Conservation (phyloP, 257 asterid species). For the Solanum appendiculatum region DNA sequence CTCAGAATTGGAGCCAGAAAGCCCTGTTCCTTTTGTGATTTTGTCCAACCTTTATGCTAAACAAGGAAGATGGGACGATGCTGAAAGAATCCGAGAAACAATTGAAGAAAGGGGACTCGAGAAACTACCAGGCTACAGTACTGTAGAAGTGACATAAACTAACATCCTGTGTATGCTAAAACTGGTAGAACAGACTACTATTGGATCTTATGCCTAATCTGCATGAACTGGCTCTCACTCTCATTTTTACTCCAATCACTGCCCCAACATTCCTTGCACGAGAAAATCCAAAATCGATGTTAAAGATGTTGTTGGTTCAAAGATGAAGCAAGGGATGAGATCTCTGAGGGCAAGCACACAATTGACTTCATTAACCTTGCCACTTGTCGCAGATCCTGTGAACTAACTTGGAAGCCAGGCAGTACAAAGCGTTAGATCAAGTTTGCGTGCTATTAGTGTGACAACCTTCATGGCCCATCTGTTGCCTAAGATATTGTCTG, state of each 20-base stretch:
- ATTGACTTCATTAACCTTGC: constrained; percentile 18
- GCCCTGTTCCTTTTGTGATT: constrained; percentile 64
- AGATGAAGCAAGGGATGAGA: constrained; percentile 63
- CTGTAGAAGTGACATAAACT: constrained; percentile 30
- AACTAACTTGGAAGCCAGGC: constrained; percentile 41
- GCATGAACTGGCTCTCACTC: not conserved
- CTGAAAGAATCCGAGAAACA: constrained; percentile 42
- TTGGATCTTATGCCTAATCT: not conserved
- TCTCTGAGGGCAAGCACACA: constrained; percentile 74
- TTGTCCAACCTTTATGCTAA: constrained; percentile 80
- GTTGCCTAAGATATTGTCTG: constrained; percentile 33
- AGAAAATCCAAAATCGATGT: constrained; percentile 45
- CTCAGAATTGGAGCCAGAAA: constrained; percentile 57
- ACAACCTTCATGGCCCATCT: constrained; percentile 23
- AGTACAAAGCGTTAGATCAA: constrained; percentile 38
- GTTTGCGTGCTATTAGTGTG: constrained; percentile 55
- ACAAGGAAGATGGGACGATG: constrained; percentile 71
- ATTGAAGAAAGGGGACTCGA: constrained; percentile 42
- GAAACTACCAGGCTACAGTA: constrained; percentile 54
- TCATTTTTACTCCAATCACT: not conserved
- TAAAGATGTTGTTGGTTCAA: constrained; percentile 63
- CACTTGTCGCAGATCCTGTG: constrained; percentile 56
- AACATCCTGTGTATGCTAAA: not conserved
- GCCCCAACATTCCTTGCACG: constrained; percentile 41
- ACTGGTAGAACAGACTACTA: not conserved